phyloP scores from a whole-genome alignment of 805 yeast genomes.

The Schwanniomyces polymorphus region DNA sequence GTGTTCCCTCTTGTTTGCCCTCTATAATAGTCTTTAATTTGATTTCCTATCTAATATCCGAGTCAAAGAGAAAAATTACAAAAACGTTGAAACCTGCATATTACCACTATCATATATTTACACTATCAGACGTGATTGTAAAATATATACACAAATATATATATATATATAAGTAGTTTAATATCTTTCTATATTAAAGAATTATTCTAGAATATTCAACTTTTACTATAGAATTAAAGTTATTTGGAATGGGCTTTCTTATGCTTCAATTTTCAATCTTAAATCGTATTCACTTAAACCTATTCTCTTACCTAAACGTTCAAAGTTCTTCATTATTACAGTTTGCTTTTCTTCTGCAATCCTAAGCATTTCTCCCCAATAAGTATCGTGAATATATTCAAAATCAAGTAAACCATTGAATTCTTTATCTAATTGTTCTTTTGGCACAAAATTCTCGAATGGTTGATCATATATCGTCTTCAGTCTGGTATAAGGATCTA shows the following conservation, averaged over 20 bases:
- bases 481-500: constrained; percentile 59
- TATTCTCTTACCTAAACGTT: constrained; percentile 46
- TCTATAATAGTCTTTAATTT: not conserved
- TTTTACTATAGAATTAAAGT: no score
- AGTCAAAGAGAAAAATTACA: not conserved
- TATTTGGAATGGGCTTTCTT: not conserved
- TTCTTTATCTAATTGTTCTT: constrained; percentile 49
- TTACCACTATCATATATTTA: no score
- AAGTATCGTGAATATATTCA: constrained; percentile 50
- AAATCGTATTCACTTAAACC: constrained; percentile 58
- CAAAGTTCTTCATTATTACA: constrained; percentile 34
- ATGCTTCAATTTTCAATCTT: constrained; percentile 19
- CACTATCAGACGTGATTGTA: no score
- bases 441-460: constrained; percentile 53
- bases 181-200: no score
- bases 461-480: constrained; percentile 60
- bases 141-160: no score
- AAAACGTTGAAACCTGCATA: not conserved
- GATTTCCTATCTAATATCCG: not conserved
- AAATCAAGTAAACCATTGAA: constrained; percentile 53
- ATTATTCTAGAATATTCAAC: no score
- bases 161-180: no score
- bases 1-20: not conserved
- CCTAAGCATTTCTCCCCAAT: constrained; percentile 52
- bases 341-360: constrained; percentile 40